Conservation (phyloP, 257 asterid genomes). For the Verbascum thapsus region DNA sequence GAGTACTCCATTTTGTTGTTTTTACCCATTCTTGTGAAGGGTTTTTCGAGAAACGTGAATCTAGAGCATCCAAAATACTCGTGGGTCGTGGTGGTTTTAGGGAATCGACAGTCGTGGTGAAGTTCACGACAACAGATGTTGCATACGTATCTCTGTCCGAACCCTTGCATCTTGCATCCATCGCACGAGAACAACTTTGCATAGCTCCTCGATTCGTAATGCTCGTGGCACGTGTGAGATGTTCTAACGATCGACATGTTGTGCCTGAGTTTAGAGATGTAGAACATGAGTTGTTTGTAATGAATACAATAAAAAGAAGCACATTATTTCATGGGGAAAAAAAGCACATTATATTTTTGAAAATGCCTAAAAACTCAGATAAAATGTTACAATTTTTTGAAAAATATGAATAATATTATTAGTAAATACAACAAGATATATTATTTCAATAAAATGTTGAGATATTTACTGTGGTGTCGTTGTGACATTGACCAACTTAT, state of each 20-base stretch:
- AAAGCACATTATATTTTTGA: no score
- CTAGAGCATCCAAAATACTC: slow-evolving; percentile 20
- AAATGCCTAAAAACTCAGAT: no score
- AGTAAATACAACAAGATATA: no score
- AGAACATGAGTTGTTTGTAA: no score
- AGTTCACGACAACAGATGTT: slow-evolving; percentile 25
- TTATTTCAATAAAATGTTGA: no score
- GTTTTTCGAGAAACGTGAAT: slow-evolving; percentile 6
- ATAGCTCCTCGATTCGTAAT: slow-evolving; percentile 16
- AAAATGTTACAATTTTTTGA: no score
- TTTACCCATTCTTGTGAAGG: neutral
- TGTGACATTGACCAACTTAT: no score
- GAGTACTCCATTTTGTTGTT: slow-evolving; percentile 13
- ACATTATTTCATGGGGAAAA: no score
- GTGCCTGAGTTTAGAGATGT: no score
- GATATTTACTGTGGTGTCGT: no score
- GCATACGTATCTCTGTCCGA: slow-evolving; percentile 31
- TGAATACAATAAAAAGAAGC: no score
- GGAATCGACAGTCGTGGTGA: slow-evolving; percentile 30
- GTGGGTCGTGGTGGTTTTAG: neutral
- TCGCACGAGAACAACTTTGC: slow-evolving; percentile 31
- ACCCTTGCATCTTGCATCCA: slow-evolving; percentile 44
- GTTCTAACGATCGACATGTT: slow-evolving; percentile 7
- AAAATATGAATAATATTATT: no score
- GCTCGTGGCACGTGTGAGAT: slow-evolving; percentile 25